Conservation (phyloP, 2,329 filamentous ascomycete species). For the Neopestalotiopsis clavispora region DNA sequence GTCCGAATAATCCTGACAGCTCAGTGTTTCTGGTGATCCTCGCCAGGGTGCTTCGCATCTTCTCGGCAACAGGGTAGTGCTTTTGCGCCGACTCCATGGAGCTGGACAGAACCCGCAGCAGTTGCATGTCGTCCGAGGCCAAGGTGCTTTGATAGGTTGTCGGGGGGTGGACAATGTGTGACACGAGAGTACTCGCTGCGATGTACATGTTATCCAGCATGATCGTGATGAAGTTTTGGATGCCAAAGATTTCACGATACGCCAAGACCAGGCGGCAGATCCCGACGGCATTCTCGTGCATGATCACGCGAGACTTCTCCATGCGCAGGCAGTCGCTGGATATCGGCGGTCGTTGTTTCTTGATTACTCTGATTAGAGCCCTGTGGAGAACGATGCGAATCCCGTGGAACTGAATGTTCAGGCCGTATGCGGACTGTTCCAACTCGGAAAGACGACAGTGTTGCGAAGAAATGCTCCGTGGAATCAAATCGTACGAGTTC, state of each 20-base stretch:
- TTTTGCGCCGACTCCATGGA: neutral
- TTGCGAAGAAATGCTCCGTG: neutral
- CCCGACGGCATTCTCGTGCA: neutral
- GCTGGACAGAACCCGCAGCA: neutral
- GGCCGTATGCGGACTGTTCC: neutral
- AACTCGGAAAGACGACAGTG: neutral
- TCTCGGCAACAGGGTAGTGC: neutral
- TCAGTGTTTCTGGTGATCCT: neutral
- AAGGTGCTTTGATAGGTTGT: neutral
- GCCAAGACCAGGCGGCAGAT: neutral
- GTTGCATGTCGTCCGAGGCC: neutral
- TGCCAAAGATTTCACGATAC: neutral
- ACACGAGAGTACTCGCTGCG: neutral
- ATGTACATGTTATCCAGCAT: neutral
- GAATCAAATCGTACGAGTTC: neutral
- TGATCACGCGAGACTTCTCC: neutral
- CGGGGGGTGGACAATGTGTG: neutral
- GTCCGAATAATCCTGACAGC: neutral
- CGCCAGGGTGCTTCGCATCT: neutral
- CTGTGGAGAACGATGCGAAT: neutral
- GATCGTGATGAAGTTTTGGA: neutral
- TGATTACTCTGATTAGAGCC: neutral
- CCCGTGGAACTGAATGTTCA: neutral
- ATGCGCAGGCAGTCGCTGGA: neutral
- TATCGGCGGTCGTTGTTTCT: neutral